Conservation (phyloP, 176 grass and related monocot genomes). For the Triticum urartu region DNA sequence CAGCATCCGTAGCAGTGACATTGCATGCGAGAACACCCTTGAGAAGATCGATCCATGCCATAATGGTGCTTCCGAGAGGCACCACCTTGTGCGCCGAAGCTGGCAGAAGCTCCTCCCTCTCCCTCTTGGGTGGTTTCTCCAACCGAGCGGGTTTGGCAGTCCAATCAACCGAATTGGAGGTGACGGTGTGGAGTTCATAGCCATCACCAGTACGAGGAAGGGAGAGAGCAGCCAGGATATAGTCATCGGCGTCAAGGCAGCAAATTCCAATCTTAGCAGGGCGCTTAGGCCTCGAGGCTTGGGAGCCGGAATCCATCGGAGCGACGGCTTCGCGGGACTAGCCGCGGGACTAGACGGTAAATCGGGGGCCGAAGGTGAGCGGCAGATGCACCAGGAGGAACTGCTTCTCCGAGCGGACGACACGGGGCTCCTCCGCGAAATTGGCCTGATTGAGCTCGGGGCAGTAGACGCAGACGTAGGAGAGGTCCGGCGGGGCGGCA, state of each 20-base stretch:
- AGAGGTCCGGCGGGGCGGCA: background rate
- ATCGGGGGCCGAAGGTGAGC: too few relatives aligned
- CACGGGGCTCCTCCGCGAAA: background rate
- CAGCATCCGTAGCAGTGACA: too few relatives aligned
- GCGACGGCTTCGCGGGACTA: too few relatives aligned
- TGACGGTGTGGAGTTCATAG: background rate
- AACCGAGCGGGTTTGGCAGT: background rate
- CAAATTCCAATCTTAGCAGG: too few relatives aligned
- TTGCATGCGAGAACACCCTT: background rate
- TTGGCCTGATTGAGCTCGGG: background rate
- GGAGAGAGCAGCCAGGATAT: background rate
- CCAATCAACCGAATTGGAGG: background rate
- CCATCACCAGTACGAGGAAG: fast-evolving
- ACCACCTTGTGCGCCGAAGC: background rate
- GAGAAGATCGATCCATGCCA: background rate
- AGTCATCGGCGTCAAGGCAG: background rate
- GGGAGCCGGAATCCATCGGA: background rate
- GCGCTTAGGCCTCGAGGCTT: too few relatives aligned
- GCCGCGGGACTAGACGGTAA: too few relatives aligned
- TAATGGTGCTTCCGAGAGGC: background rate
- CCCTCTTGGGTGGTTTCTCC: too few relatives aligned
- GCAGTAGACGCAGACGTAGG: background rate
- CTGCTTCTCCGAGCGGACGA: background rate
- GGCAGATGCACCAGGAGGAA: background rate
- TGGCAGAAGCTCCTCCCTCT: background rate